phyloP scores from a whole-genome alignment of 441 rosid species.

The Arabidopsis hybrid region DNA sequence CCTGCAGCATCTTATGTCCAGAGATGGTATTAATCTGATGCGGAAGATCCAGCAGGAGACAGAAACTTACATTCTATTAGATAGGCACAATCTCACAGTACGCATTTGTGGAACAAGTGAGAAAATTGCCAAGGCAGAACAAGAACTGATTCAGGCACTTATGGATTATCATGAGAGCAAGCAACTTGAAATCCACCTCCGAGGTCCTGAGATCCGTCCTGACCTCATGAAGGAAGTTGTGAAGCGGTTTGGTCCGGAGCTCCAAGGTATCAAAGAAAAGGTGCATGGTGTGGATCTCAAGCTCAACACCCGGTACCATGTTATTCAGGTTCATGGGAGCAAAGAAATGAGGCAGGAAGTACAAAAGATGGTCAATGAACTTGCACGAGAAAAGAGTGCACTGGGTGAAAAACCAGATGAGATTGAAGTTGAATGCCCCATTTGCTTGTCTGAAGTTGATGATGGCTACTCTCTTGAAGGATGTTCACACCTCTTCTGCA shows the following conservation, averaged over 20 bases:
- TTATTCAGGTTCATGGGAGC: slow-evolving; percentile 59
- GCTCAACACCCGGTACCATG: slow-evolving; percentile 57
- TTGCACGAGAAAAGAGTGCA: slow-evolving; percentile 46
- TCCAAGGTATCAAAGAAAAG: slow-evolving; percentile 63
- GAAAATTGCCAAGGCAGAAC: slow-evolving; percentile 54
- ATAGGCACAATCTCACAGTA: slow-evolving; percentile 51
- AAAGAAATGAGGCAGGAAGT: slow-evolving; percentile 59
- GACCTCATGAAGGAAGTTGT: slow-evolving; percentile 81
- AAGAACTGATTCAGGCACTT: slow-evolving; percentile 58
- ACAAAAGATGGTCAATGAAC: slow-evolving; percentile 56
- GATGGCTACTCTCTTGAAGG: slow-evolving; percentile 67
- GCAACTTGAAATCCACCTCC: slow-evolving; percentile 68
- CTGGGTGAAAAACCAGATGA: slow-evolving; percentile 35
- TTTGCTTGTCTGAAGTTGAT: slow-evolving; percentile 71
- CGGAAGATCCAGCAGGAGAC: slow-evolving; percentile 64
- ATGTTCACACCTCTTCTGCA: slow-evolving; percentile 64
- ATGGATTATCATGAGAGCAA: slow-evolving; percentile 58
- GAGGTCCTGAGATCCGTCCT: slow-evolving; percentile 59
- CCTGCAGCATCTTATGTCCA: slow-evolving; percentile 62
- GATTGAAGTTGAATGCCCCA: slow-evolving; percentile 57
- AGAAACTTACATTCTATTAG: slow-evolving; percentile 58
- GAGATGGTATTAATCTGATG: slow-evolving; percentile 59
- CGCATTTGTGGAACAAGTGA: slow-evolving; percentile 62
- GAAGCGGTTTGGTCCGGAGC: slow-evolving; percentile 71
- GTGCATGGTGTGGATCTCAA: slow-evolving; percentile 63